Evolutionary conservation across 768 basidiomycete genomes (phyloP), one percentile per base, ranked within the genome.

Genomic region (Termitomyces sp.): DNA sequence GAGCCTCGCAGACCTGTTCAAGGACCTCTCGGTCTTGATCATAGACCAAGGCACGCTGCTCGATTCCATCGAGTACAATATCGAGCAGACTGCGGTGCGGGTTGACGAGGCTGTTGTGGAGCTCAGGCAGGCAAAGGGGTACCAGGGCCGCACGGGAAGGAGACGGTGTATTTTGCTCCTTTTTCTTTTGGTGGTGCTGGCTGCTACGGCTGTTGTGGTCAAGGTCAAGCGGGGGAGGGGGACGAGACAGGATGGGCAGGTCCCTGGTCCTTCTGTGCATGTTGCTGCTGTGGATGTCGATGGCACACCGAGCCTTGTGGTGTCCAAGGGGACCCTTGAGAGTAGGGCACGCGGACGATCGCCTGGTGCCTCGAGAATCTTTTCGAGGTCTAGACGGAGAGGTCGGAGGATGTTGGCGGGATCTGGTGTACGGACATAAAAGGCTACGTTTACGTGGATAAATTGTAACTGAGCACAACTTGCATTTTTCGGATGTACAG

Each of bases 31-130:
- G 14, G 81, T 82, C 36, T 83, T 99, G 55, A 93, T 99, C 58
- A 98, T 98, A 61, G 97, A 98, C 73, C 97, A 99, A 67, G 97
- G 97, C 29, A 98, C 96, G 29, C 82, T 99, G 32, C 80, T 98
- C 55, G 97, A 98, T 72, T 94, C 92, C 37, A 83, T 98, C 56
- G 97, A 99, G 72, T 99, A 93, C 74, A 99, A 99, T 69, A 90
- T 99, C 53, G 94, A 98, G 71, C 88, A 91, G 70, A 92, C 95
- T 5, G 88, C 88, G 18, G 82, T 82, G 32, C 84, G 92, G 52
- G 80, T 95, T 68, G 72, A 86, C 55, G 90, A 91, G 46, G 93
- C 94, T 22, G 94, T 90, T 37, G 83, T 84, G 65, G 94, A 97
- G 63, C 77, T 99, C 49, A 76, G 87, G 56, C 77, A 84, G 14